Evolutionary conservation across 345 rosid species (phyloP).

Genomic region (Eucalyptus sideroxylon): DNA sequence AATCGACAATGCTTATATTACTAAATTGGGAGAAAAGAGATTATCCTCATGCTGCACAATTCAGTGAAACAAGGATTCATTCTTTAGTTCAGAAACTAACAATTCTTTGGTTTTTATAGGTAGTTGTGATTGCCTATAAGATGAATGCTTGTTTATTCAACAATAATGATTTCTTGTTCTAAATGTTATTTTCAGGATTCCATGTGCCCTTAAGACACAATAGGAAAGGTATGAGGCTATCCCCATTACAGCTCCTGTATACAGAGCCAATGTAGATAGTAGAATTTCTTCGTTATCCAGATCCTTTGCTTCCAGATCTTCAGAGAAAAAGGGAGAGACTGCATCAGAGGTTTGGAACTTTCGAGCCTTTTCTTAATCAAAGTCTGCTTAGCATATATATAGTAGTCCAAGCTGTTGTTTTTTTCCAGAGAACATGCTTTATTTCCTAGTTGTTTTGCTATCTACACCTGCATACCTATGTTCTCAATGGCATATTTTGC

Average conservation of each 20-base stretch:
- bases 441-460: background rate
- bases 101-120: background rate
- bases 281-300: conserved; percentile 14
- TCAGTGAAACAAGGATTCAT: background rate
- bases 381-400: background rate
- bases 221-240: background rate
- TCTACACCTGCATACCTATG: background rate
- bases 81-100: background rate
- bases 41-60: background rate
- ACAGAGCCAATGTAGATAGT: conserved; percentile 1
- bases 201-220: background rate
- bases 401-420: background rate
- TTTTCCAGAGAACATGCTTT: background rate
- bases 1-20: background rate
- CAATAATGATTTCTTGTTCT: background rate
- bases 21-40: background rate
- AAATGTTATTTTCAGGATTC: conserved; percentile 28
- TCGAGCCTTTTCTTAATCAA: background rate
- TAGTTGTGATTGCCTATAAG: background rate
- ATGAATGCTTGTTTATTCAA: background rate
- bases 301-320: conserved; percentile 59
- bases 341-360: conserved; percentile 45
- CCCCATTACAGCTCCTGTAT: background rate
- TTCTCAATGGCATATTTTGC: background rate
- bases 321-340: conserved; percentile 26